phyloP scores from a whole-genome alignment of 2,329 filamentous ascomycete species.

The Neurospora crassa region DNA sequence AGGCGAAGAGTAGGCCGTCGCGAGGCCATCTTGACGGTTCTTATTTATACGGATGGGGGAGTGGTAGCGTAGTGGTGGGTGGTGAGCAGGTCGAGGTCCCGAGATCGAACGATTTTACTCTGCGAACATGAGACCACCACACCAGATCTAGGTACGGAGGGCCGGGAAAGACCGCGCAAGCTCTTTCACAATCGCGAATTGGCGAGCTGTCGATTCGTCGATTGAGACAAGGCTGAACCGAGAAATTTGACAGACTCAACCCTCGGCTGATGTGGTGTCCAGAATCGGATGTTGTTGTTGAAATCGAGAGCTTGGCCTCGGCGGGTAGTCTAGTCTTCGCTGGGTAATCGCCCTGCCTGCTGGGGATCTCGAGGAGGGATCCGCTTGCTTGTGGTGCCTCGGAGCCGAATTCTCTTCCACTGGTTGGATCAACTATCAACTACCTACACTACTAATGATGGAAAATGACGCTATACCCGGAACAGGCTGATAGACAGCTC shows the following conservation, averaged over 20 bases:
- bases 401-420: neutral
- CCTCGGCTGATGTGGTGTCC: slow-evolving; percentile 14
- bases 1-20: slow-evolving; percentile 14
- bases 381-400: neutral
- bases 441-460: neutral
- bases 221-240: neutral
- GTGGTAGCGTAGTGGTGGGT: slow-evolving; percentile 3
- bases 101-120: slow-evolving; percentile 17
- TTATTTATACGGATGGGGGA: slow-evolving; percentile 6
- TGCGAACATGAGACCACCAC: slow-evolving; percentile 20
- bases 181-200: neutral
- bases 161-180: slow-evolving; percentile 9
- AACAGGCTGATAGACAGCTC: neutral
- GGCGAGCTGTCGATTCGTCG: neutral
- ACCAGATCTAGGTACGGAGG: slow-evolving; percentile 1
- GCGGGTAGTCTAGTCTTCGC: neutral
- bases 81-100: neutral
- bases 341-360: neutral
- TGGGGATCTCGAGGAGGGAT: neutral
- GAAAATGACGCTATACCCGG: neutral
- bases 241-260: neutral
- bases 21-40: slow-evolving; percentile 15
- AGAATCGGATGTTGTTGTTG: slow-evolving; percentile 14
- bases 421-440: neutral
- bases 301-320: slow-evolving; percentile 1